phyloP scores from a whole-genome alignment of 164 flowering plant species.

The Aristolochia californica region DNA sequence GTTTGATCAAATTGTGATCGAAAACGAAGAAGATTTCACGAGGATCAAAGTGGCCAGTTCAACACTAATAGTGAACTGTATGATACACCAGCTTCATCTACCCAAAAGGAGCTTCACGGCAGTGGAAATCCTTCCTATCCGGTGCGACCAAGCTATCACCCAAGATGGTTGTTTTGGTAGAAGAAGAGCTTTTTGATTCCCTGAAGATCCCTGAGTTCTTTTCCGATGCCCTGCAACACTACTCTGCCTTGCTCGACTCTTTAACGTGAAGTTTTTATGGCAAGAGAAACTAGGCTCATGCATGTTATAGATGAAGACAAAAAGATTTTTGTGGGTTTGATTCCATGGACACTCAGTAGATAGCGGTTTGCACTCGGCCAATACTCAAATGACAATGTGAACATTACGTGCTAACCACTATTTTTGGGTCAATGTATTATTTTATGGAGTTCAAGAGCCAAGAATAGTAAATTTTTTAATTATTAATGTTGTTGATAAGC shows the following conservation, averaged over 20 bases:
- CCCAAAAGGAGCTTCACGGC: conserved; percentile 11
- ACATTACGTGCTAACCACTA: background rate
- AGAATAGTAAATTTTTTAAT: background rate
- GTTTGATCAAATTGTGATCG: conserved; percentile 17
- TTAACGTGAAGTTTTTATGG: conserved; percentile 10
- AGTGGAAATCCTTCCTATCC: conserved; percentile 15
- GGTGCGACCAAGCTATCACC: conserved; percentile 20
- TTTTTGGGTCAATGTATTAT: background rate
- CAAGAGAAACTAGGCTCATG: too few relatives aligned
- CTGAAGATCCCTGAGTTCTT: conserved; percentile 21
- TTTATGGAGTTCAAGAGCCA: background rate
- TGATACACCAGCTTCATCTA: conserved; percentile 24
- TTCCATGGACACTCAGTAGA: too few relatives aligned
- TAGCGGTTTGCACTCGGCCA: too few relatives aligned
- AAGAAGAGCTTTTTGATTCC: conserved; percentile 23
- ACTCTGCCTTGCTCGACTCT: conserved; percentile 24
- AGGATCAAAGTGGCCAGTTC: conserved; percentile 7
- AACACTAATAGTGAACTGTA: conserved; percentile 23
- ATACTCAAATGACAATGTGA: too few relatives aligned
- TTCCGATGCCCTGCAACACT: conserved; percentile 27
- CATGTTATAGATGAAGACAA: too few relatives aligned
- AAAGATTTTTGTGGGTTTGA: too few relatives aligned
- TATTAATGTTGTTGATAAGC: too few relatives aligned
- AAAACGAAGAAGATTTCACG: conserved; percentile 17
- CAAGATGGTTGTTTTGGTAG: conserved; percentile 20